These are phyloP conservation scores for Eucalyptus sp. DNA, from an alignment of 345 rosid species.

Conservation along the genomic window DNA sequence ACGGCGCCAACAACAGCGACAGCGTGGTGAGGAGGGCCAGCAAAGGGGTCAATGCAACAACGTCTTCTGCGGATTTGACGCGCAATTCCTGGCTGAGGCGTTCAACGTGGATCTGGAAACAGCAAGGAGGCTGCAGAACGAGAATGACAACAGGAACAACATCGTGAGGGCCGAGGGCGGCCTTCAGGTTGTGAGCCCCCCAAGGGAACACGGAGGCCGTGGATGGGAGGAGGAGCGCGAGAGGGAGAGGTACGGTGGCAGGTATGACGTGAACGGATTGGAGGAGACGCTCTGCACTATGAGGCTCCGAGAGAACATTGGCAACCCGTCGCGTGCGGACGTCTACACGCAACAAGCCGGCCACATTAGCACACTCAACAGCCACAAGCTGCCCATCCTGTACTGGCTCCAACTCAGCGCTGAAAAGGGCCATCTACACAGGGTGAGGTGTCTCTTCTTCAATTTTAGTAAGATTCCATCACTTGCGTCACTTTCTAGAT, in stretches of 20 bases:
- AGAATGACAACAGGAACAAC: slow-evolving; percentile 35
- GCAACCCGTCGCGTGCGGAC: slow-evolving; percentile 46
- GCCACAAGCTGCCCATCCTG: slow-evolving; percentile 57
- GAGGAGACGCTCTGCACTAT: slow-evolving; percentile 72
- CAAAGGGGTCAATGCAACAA: slow-evolving; percentile 24
- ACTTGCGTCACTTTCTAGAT: neutral
- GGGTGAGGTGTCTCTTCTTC: neutral
- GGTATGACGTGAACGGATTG: slow-evolving; percentile 27
- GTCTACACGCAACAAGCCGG: slow-evolving; percentile 45
- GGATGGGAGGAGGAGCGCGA: slow-evolving; percentile 3
- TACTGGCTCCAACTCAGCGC: slow-evolving; percentile 42
- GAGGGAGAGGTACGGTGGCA: neutral
- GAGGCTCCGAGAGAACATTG: slow-evolving; percentile 52
- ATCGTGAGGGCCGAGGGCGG: slow-evolving; percentile 42
- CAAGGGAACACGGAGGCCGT: slow-evolving; percentile 8
- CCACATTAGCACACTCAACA: slow-evolving; percentile 36
- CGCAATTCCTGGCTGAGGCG: slow-evolving; percentile 36
- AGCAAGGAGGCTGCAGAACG: slow-evolving; percentile 34
- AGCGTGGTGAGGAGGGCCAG: neutral
- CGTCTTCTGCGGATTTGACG: slow-evolving; percentile 45
- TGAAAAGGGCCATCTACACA: slow-evolving; percentile 22
- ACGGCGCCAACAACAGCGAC: neutral
- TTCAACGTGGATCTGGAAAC: slow-evolving; percentile 32
- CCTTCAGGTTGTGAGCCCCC: slow-evolving; percentile 38
- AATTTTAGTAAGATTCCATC: neutral